A percentile compares a stretch with the other conserved stretches of the same genome.
Conservation (phyloP, 345 rosid genomes). For the Raphanus raphanistrum region DNA sequence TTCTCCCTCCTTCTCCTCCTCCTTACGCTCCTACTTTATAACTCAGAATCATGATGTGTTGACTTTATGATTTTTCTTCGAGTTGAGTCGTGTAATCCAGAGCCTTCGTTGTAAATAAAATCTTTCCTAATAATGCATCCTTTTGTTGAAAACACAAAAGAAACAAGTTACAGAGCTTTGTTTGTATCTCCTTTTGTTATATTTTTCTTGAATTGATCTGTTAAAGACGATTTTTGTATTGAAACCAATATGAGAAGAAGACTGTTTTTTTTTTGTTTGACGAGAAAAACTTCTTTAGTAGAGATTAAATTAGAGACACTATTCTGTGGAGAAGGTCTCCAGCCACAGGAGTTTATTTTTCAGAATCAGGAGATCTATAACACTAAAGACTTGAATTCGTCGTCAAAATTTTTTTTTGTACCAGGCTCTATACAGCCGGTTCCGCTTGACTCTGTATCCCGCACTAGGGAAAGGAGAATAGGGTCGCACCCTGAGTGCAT, state of each 20-base stretch:
- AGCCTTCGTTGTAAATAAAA: constrained; percentile 10
- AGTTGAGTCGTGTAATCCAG: background rate
- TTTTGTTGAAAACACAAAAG: background rate
- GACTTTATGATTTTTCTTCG: background rate
- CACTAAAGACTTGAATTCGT: background rate
- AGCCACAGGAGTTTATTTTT: background rate
- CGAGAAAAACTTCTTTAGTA: background rate
- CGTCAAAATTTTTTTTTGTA: background rate
- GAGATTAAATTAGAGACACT: background rate
- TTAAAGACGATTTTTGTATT: background rate
- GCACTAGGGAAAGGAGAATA: background rate
- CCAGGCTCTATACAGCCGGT: background rate
- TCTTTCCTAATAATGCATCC: background rate
- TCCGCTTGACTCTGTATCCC: background rate
- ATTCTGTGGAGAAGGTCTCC: background rate
- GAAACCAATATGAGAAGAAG: background rate
- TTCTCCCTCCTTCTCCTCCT: constrained; percentile 26
- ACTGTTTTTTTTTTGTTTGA: background rate
- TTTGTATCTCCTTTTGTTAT: background rate
- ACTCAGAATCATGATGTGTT: background rate
- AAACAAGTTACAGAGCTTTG: background rate
- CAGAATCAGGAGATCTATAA: background rate
- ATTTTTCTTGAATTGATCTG: background rate
- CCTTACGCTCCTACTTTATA: background rate
- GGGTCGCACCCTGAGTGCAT: background rate